A percentile compares a stretch with the other conserved stretches of the same genome.
Evolutionary conservation across 257 asterid genomes (phyloP).

Genomic region (Anisodus tanguticus): DNA sequence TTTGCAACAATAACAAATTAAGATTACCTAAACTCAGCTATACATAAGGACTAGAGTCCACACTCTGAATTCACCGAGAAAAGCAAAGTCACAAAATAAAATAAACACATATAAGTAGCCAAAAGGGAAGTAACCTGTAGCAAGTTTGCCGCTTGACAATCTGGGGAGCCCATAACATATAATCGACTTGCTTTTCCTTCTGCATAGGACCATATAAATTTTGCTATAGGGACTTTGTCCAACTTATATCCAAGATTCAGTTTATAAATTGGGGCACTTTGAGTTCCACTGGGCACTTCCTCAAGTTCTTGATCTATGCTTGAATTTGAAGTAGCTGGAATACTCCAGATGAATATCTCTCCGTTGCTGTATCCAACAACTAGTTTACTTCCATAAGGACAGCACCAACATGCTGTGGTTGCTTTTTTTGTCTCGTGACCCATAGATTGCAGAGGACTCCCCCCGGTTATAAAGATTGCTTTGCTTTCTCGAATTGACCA

Average conservation of each 20-base stretch:
- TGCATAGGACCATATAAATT: conserved; percentile 65
- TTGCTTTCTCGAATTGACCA: conserved; percentile 87
- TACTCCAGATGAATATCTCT: conserved; percentile 75
- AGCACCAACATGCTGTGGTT: conserved; percentile 91
- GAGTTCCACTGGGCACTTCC: conserved; percentile 44
- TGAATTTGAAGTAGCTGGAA: conserved; percentile 54
- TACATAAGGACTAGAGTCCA: background rate
- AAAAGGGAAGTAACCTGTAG: conserved; percentile 58
- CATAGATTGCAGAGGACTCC: conserved; percentile 51
- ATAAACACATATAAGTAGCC: background rate
- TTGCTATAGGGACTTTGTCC: conserved; percentile 75
- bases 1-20: background rate
- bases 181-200: conserved; percentile 88
- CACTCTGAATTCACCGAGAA: background rate
- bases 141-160: conserved; percentile 56
- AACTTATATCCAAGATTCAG: conserved; percentile 87
- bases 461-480: conserved; percentile 52
- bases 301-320: conserved; percentile 45
- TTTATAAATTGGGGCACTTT: conserved; percentile 64
- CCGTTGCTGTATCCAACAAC: conserved; percentile 88
- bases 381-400: conserved; percentile 77
- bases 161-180: conserved; percentile 76
- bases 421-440: conserved; percentile 72
- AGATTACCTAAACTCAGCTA: background rate
- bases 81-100: background rate